phyloP scores from a whole-genome alignment of 2,329 filamentous ascomycete genomes.

The Neopestalotiopsis sp. region DNA sequence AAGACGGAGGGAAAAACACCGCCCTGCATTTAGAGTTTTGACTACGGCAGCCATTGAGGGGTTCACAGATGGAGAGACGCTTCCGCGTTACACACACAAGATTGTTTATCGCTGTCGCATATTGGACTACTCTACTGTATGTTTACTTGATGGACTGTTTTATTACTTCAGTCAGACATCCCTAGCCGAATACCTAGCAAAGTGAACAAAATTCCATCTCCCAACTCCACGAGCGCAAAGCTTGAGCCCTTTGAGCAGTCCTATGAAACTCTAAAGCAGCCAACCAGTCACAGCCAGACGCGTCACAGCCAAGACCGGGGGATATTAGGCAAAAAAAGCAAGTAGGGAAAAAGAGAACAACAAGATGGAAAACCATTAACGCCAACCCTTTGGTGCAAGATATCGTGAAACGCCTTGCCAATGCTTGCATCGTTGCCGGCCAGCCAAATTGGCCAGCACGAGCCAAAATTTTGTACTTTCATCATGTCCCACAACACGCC shows the following conservation, averaged over 20 bases:
- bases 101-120: too few relatives aligned
- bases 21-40: too few relatives aligned
- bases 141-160: too few relatives aligned
- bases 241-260: not conserved
- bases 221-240: not conserved
- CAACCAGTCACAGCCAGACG: constrained; percentile 2
- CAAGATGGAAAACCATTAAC: constrained; percentile 1
- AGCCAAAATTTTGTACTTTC: constrained; percentile 3
- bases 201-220: not conserved
- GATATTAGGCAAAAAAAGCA: not conserved
- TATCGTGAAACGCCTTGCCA: constrained; percentile 9
- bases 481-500: constrained; percentile 10
- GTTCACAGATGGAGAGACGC: too few relatives aligned
- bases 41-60: too few relatives aligned
- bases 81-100: too few relatives aligned
- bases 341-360: not conserved
- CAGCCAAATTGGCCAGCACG: not conserved
- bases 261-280: not conserved
- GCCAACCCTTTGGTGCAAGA: constrained; percentile 3
- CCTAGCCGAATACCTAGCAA: not conserved
- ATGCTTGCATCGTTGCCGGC: constrained; percentile 8
- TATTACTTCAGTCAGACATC: too few relatives aligned
- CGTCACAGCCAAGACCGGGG: constrained; percentile 7
- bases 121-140: too few relatives aligned
- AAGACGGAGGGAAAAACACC: too few relatives aligned